Conservation (phyloP, 495 filamentous ascomycete genomes). For the Talaromyces thailandensis region DNA sequence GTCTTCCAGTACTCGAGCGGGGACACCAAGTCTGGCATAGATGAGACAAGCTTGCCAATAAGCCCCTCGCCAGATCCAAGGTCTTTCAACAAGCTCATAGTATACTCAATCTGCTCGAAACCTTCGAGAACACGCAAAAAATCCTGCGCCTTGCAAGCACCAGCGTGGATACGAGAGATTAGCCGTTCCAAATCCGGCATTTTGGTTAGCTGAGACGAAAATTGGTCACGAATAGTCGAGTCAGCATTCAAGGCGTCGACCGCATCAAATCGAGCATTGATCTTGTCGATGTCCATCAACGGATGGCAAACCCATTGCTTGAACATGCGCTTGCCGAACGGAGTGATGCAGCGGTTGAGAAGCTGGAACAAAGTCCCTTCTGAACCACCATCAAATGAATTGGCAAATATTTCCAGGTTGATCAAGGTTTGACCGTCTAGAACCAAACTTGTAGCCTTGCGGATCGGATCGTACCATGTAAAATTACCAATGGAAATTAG, state of each 20-base stretch:
- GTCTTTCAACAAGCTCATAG: conserved; percentile 64
- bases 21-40: conserved; percentile 74
- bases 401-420: conserved; percentile 94
- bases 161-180: conserved; percentile 91
- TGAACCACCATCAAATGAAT: conserved; percentile 76
- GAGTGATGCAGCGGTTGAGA: conserved; percentile 89
- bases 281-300: conserved; percentile 71
- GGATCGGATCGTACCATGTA: conserved; percentile 85
- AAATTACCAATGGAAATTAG: conserved; percentile 89
- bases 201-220: conserved; percentile 75
- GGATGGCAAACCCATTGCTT: conserved; percentile 98
- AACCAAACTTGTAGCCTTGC: conserved; percentile 84
- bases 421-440: conserved; percentile 94
- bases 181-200: conserved; percentile 92
- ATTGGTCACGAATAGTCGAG: conserved; percentile 64
- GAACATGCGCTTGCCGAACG: conserved; percentile 95
- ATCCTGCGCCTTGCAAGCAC: conserved; percentile 76
- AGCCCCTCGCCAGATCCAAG: conserved; percentile 68
- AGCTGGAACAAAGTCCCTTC: conserved; percentile 86
- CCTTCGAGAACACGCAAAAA: conserved; percentile 93
- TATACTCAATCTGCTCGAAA: conserved; percentile 94
- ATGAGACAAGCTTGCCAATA: conserved; percentile 69
- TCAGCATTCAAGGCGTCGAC: conserved; percentile 89
- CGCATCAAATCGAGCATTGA: conserved; percentile 92
- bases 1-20: conserved; percentile 81